phyloP scores from a whole-genome alignment of 352 stramenopile species.

The Pilasporangium apinafurcum region DNA sequence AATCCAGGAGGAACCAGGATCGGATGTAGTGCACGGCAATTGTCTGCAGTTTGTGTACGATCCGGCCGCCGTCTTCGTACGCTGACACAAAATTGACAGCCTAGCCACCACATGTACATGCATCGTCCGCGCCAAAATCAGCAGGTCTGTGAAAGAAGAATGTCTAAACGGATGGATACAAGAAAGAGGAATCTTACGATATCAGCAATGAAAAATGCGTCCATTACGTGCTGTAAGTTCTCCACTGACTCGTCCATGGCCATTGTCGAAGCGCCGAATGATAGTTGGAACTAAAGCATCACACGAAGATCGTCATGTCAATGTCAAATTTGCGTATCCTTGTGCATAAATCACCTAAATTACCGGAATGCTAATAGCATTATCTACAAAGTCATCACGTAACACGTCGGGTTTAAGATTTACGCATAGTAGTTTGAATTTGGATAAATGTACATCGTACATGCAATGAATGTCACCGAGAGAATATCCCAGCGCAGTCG shows the following conservation, averaged over 20 bases:
- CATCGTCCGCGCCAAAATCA: not conserved
- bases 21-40: constrained; percentile 58
- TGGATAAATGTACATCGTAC: constrained; percentile 18
- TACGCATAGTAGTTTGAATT: not conserved
- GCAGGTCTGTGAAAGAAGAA: too few species aligned
- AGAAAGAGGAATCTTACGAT: constrained; percentile 31
- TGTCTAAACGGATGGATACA: not conserved
- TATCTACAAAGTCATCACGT: constrained; percentile 28
- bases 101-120: constrained; percentile 9
- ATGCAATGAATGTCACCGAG: constrained; percentile 65
- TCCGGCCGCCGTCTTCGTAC: constrained; percentile 49
- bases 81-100: constrained; percentile 69
- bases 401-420: not conserved
- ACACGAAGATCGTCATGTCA: not conserved
- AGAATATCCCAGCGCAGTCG: constrained; percentile 70
- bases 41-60: constrained; percentile 31
- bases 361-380: constrained; percentile 67
- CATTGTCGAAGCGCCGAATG: constrained; percentile 28
- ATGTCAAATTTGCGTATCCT: not conserved
- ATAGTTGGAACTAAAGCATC: constrained; percentile 58
- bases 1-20: constrained; percentile 72
- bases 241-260: constrained; percentile 23
- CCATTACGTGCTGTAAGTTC: constrained; percentile 45
- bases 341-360: not conserved
- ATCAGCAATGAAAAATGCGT: constrained; percentile 66